A percentile compares a stretch with the other conserved stretches of the same genome.
Conservation (phyloP, 2,329 filamentous ascomycete genomes). For the Cryphonectria parasitica region DNA sequence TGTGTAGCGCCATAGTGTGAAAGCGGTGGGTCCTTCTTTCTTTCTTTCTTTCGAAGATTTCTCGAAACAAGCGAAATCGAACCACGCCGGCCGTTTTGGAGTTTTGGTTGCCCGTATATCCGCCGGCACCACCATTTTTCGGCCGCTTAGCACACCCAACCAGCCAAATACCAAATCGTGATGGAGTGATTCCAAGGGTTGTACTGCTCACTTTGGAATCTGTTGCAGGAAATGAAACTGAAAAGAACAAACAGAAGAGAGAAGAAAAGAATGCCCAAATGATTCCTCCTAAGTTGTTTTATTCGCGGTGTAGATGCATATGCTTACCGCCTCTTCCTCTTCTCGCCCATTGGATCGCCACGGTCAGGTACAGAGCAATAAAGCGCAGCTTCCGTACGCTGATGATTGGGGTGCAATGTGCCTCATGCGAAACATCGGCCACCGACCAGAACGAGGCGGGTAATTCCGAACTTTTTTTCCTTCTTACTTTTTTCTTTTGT, state of each 20-base stretch:
- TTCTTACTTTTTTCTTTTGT: not conserved
- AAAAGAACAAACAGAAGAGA: conserved; percentile 1
- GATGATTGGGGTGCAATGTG: not conserved
- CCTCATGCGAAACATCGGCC: conserved; percentile 1
- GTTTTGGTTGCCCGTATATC: conserved; percentile 3
- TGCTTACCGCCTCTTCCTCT: conserved; percentile 6
- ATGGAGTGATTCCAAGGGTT: conserved; percentile 13
- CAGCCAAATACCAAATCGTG: not conserved
- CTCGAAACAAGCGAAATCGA: conserved; percentile 27
- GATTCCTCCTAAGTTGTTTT: conserved; percentile 4
- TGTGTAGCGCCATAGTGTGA: conserved; percentile 12
- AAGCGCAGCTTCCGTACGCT: not conserved
- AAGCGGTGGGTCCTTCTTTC: conserved; percentile 8
- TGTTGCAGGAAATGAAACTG: not conserved
- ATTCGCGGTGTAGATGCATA: conserved; percentile 8
- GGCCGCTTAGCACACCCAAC: conserved; percentile 11
- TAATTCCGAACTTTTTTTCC: not conserved
- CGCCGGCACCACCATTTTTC: conserved; percentile 6
- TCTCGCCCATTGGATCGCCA: not conserved
- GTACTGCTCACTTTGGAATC: not conserved
- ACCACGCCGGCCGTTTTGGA: conserved; percentile 6
- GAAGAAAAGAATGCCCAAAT: conserved; percentile 6
- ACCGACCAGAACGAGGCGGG: not conserved
- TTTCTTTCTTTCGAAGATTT: conserved; percentile 19
- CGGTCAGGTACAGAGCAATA: not conserved